Base-by-base conservation (phyloP, 1,139 yeast species). In the Blastobotrys arbuscula region DNA sequence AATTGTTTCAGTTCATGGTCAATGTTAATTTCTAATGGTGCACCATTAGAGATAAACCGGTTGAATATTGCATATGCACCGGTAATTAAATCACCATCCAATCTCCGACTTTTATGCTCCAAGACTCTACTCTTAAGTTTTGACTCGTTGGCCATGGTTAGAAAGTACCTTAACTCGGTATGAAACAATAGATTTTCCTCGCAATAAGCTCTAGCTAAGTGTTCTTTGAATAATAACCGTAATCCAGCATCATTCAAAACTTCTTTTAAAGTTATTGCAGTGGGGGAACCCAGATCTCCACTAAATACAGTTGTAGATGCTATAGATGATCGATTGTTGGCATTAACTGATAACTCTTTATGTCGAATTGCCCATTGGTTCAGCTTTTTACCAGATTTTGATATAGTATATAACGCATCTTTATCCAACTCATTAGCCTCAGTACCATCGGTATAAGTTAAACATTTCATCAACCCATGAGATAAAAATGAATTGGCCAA, bases 191-290 rank as follows among this genome's bases (percentile, higher is more conserved):
- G 66, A 57, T 87, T 88, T 61, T 90, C 97, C 3, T 75, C 76
- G 62, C 96, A 87, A 53, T 74, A 76, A 49, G 81, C 84, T 16
- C 72, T 74, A 42, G 75, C 78, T 47, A 89, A 67, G 61, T 85
- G 88, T 21, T 71, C 70, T 49, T 79, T 73, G 65, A 90, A 88
- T 12, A 88, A 68, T 54, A 79, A 77, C 45, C 83, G 73, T 68
- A 84, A 68, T 0, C 95, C 97, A 0, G 97, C 96, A 60, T 90
- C 97, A 3, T 67, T 67, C 15, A 89, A 62, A 3, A 85, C 73
- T 10, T 72, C 70, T 36, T 70, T 66, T 34, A 87, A 65, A 1
- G 70, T 55, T 24, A 65, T 44, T 6, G 28, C 26, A 3, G 43
- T 38, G 24, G 45, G 45, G 2, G 45, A 42, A 3, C 23, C 18